Base-by-base conservation (phyloP, 2,329 filamentous ascomycete genomes). In the Torrubiellomyces zombiae region DNA sequence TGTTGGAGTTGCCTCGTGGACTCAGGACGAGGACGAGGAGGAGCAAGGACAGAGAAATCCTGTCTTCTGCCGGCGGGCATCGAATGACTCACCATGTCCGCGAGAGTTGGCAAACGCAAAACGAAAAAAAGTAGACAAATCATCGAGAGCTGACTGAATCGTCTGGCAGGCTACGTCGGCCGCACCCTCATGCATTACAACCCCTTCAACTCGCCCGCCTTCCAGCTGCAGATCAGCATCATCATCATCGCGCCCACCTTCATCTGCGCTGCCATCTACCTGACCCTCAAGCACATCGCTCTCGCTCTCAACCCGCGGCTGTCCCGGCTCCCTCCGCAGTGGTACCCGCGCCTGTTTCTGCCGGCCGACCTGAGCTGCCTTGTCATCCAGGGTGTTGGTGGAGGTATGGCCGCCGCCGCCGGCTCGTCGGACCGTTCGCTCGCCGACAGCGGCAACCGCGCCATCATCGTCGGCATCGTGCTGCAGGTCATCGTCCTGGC, bases 221-320 rank as follows among this genome's bases (percentile, higher is more conserved):
- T 73, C 48, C 47, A 70, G 43, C 58, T 63, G 22, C 65, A 72
- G 32, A 69, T 73, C 43, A 59, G 58, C 47, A 53, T 57, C 45
- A 65, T 70, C 48, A 63, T 69, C 45, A 55, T 69, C 25, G 62
- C 53, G n/a, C 64, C 64, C 3, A 67, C 68, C 16, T 56, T 75
- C 30, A 53, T 73, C 45, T 69, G 67, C 46, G 65, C 68, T 34
- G 60, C 57, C 39, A 63, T 75, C 44, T 75, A 75, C 50, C 59
- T 75, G 14, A 71, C 64, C 4, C 60, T 75, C 30, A 69, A 71
- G 44, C 67, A 72, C 51, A 45, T 67, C 34, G 55, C 60, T 29
- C 47, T 64, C 17, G 45, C 55, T 23, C 50, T 67, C 32, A 54
- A 51, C 44, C 56, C 63, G 7, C 21, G 35, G 18, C 50, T 65